Evolutionary conservation across 2,329 filamentous ascomycete genomes (phyloP).

Genomic region (Penicillium sp.): DNA sequence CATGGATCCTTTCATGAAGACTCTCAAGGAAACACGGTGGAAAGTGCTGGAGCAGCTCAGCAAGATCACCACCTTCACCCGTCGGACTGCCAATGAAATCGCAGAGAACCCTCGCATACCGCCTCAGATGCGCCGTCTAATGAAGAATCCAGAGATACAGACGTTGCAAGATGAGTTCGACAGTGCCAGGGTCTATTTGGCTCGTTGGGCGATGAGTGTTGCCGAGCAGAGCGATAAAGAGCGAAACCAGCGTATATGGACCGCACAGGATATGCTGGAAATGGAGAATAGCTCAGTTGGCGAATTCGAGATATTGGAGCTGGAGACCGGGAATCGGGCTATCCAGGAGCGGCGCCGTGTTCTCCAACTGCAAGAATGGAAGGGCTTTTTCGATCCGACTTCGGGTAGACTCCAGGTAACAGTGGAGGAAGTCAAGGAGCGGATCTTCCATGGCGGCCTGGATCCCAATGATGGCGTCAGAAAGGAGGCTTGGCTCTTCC

Average conservation of each 20-base stretch:
- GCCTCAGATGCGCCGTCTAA: slow-evolving; percentile 77
- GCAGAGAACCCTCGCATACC: slow-evolving; percentile 89
- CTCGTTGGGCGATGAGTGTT: slow-evolving; percentile 97
- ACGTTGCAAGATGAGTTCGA: slow-evolving; percentile 96
- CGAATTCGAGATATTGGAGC: slow-evolving; percentile 89
- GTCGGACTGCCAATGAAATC: slow-evolving; percentile 86
- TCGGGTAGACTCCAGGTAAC: slow-evolving; percentile 77
- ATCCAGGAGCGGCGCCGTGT: slow-evolving; percentile 73
- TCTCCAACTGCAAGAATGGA: slow-evolving; percentile 83
- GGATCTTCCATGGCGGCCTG: slow-evolving; percentile 93
- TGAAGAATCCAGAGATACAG: slow-evolving; percentile 91
- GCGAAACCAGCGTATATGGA: slow-evolving; percentile 83
- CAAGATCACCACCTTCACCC: slow-evolving; percentile 93
- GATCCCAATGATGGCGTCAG: slow-evolving; percentile 85
- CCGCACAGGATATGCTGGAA: slow-evolving; percentile 84
- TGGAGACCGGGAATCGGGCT: slow-evolving; percentile 69
- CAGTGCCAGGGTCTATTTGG: slow-evolving; percentile 88
- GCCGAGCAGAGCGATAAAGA: slow-evolving; percentile 94
- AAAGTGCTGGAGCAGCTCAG: slow-evolving; percentile 95
- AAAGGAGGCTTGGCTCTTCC: slow-evolving; percentile 94
- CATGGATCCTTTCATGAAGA: slow-evolving; percentile 92
- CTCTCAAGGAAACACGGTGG: slow-evolving; percentile 93
- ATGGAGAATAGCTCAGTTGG: slow-evolving; percentile 93
- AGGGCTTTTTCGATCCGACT: slow-evolving; percentile 75
- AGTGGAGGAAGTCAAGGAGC: slow-evolving; percentile 88